A percentile compares a stretch with the other conserved stretches of the same genome.
phyloP scores from a whole-genome alignment of 2,329 filamentous ascomycete species.

The Alternaria sp. region DNA sequence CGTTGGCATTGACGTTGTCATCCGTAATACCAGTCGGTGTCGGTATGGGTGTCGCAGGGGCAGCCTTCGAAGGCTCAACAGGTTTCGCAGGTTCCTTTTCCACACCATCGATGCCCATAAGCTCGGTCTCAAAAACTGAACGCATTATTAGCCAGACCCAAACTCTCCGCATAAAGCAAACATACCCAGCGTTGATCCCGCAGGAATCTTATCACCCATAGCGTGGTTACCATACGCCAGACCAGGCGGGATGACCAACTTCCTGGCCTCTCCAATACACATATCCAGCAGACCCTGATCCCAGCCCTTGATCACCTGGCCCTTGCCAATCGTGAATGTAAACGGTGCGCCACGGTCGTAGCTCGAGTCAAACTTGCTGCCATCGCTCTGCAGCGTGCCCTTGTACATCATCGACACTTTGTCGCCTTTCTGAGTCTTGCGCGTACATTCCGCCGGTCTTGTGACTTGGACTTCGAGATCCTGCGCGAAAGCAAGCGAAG shows the following conservation, averaged over 20 bases:
- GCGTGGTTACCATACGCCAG: slow-evolving; percentile 78
- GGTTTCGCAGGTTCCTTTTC: slow-evolving; percentile 23
- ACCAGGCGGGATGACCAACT: slow-evolving; percentile 86
- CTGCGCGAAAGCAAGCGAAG: slow-evolving; percentile 30
- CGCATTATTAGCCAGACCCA: slow-evolving; percentile 16
- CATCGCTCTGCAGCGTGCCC: slow-evolving; percentile 62
- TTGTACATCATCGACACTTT: slow-evolving; percentile 57
- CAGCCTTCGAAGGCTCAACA: not conserved
- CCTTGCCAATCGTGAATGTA: slow-evolving; percentile 76
- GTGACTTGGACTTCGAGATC: slow-evolving; percentile 52
- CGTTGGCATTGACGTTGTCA: slow-evolving; percentile 8
- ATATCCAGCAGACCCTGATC: slow-evolving; percentile 89
- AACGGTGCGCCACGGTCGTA: slow-evolving; percentile 81
- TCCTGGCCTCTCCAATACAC: slow-evolving; percentile 93
- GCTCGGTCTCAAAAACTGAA: slow-evolving; percentile 86
- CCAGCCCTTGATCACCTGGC: slow-evolving; percentile 93
- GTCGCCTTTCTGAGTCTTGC: slow-evolving; percentile 56
- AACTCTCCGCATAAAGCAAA: slow-evolving; percentile 2
- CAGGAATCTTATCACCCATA: slow-evolving; percentile 76
- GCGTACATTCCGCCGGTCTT: slow-evolving; percentile 50
- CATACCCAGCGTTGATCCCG: slow-evolving; percentile 75
- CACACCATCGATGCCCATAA: slow-evolving; percentile 75
- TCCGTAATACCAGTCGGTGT: slow-evolving; percentile 9
- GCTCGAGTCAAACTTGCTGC: slow-evolving; percentile 81
- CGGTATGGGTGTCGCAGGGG: slow-evolving; percentile 3